Conservation (phyloP, 148 eudicot genomes). For the Chenopodium suecicum region DNA sequence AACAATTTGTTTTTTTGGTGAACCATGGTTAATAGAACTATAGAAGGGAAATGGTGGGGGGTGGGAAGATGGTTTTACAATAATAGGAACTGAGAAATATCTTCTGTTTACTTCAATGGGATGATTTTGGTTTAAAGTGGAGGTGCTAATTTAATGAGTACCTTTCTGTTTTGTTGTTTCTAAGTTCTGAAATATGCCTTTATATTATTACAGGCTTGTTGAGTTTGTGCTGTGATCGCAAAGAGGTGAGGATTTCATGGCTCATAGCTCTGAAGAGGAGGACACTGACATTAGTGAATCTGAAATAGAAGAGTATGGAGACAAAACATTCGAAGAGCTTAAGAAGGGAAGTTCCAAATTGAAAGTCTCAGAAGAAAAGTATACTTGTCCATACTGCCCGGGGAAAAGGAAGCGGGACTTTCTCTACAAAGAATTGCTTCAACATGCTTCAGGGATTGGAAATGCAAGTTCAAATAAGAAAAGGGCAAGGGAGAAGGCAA, state of each 20-base stretch:
- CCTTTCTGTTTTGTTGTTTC: not conserved
- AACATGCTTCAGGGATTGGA: conserved; percentile 83
- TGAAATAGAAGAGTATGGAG: conserved; percentile 72
- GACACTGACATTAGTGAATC: conserved; percentile 80
- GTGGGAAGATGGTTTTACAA: not conserved
- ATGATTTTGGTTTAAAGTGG: not conserved
- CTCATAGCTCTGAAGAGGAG: conserved; percentile 64
- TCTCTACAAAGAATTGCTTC: conserved; percentile 64
- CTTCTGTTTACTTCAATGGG: not conserved
- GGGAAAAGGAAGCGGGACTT: conserved; percentile 68
- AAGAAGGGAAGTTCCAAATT: conserved; percentile 53
- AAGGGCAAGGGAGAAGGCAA: conserved; percentile 78
- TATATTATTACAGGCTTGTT: not conserved
- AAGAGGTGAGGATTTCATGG: conserved; percentile 32
- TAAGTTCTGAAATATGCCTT: not conserved
- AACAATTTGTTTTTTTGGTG: not conserved
- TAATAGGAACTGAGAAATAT: not conserved
- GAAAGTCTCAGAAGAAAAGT: conserved; percentile 58
- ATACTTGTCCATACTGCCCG: conserved; percentile 81
- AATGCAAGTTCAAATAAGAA: conserved; percentile 65
- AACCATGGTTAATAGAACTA: not conserved
- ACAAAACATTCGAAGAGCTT: conserved; percentile 56
- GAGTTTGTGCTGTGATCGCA: not conserved
- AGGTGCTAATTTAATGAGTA: not conserved
- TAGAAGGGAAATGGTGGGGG: not conserved